Evolutionary conservation across 345 rosid species (phyloP), one percentile per base, ranked within the genome.

Genomic region (Streptanthus diversifolius): DNA sequence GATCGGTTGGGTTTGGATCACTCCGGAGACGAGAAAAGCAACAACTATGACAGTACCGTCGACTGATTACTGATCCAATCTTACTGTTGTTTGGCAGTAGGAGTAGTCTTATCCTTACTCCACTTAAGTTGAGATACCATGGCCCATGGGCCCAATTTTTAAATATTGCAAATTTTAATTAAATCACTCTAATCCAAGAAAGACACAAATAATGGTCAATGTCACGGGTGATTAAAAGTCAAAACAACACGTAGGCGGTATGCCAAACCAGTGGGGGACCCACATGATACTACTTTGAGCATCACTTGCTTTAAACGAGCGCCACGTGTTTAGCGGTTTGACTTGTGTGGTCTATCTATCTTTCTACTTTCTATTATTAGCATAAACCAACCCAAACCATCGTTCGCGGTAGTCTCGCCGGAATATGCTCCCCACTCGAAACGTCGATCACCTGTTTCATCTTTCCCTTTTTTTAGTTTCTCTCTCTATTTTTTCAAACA

Each of bases 71-170:
- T 67, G 63, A 68, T 68, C 72, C 72, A 17, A 68, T 74, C 78
- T 33, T 62, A 27, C 48, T 52, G 2, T 18, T 61, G 79, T 75
- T 75, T 75, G 74, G 65, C 25, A 41, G 6, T 49, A 22, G 51
- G 64, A 33, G 15, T 53, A 61, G 25, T 43, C 32, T 61, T 36
- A 53, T 68, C 51, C 70, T 29, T 32, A 53, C n/a, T 61, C 10
- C 5, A 12, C 1, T 29, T 54, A 58, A 49, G 8, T 12, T 35
- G 0, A 19, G 27, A 33, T 44, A 45, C 12, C 1, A 48, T 39
- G 73, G 72, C 77, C 72, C 66, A 74, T 49, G 71, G 55, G 62
- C 72, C 54, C 44, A 58, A 14, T 3, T 63, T 41, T 11, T 15
- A 37, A 37, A 36, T 36, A 10, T 10, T 36, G 40, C n/a, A n/a